Percentiles rank a stretch among this genome's conserved stretches.
These are phyloP conservation scores for Lactarius deliciosus DNA, from an alignment of 768 basidiomycete genomes.

Conservation along the genomic window DNA sequence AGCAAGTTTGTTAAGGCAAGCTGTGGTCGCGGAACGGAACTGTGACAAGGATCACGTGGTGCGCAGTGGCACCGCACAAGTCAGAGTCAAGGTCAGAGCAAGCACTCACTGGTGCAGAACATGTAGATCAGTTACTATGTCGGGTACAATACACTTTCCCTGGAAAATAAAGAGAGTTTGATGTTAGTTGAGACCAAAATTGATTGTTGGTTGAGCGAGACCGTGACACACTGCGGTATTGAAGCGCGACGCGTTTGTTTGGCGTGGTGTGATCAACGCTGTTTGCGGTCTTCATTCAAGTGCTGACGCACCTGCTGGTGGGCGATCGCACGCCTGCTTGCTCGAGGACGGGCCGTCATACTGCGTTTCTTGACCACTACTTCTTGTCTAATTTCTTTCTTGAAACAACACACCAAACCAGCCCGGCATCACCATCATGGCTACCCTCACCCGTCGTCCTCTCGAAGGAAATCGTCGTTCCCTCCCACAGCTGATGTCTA, in stretches of 20 bases:
- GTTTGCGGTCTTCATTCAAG: neutral
- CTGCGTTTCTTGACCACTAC: slow-evolving; percentile 17
- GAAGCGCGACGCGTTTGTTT: slow-evolving; percentile 32
- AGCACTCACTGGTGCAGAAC: neutral
- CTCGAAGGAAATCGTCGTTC: slow-evolving; percentile 28
- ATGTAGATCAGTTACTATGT: neutral
- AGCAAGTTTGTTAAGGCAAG: neutral
- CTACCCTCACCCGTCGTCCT: slow-evolving; percentile 27
- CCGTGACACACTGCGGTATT: neutral
- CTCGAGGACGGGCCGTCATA: slow-evolving; percentile 7
- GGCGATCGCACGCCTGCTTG: slow-evolving; percentile 17
- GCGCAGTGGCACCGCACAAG: neutral
- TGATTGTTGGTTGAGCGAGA: neutral
- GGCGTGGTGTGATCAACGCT: slow-evolving; percentile 9
- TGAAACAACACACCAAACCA: neutral
- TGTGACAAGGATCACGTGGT: neutral
- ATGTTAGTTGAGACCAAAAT: neutral
- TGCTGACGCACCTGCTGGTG: slow-evolving; percentile 3
- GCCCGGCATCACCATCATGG: slow-evolving; percentile 18
- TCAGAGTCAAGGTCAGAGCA: neutral
- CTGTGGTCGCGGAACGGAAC: neutral
- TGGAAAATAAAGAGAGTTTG: neutral
- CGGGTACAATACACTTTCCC: neutral
- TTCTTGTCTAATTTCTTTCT: slow-evolving; percentile 7
- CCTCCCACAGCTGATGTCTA: slow-evolving; percentile 26